Base-by-base conservation (phyloP, 2,329 filamentous ascomycete genomes). In the Fusarium sp. region DNA sequence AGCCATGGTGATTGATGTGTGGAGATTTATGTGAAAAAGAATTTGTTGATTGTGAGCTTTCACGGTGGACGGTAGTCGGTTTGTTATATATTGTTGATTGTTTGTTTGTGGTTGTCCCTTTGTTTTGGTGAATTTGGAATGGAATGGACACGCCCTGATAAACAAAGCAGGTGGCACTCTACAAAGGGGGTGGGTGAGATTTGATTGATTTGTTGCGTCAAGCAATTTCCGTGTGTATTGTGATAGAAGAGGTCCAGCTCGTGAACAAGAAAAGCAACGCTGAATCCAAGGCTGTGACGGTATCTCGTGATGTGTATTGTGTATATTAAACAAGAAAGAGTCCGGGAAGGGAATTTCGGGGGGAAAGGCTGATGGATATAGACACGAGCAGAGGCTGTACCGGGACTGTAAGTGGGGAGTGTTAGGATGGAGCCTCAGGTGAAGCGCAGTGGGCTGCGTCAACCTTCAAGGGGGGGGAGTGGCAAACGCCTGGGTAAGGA, bases 321-420 rank as follows among this genome's bases (percentile, higher is more conserved):
- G 39, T 46, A 24, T 34, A 52, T 50, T 23, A 59, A 64, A 59
- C 40, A 39, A 26, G 34, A 36, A 19, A 45, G 17, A 44, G n/a
- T 45, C n/a, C 38, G 50, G 63, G 53, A 67, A 53, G 36, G 47
- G 45, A 45, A 67, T 67, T 55, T 57, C 44, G 64, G 65, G 64
- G 28, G 63, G 65, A 49, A 52, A 51, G 58, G 64, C 56, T 61
- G 59, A 67, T 67, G 64, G 65, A 68, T 66, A 68, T 68, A 67
- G 49, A 59, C 58, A 46, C 40, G 24, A 39, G 42, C 56, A 57
- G 32, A 64, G 56, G 56, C 50, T 55, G 48, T 61, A 60, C 56
- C 43, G 53, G 23, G 10, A 55, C 26, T 32, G 23, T 43, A 50
- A 47, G 54, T 48, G 53, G 58, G 44, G 61, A 56, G 62, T 63